A percentile compares a stretch with the other conserved stretches of the same genome.
phyloP scores from a whole-genome alignment of 371 early-diverging fungal genomes.

The Saksenaea oblongispora region DNA sequence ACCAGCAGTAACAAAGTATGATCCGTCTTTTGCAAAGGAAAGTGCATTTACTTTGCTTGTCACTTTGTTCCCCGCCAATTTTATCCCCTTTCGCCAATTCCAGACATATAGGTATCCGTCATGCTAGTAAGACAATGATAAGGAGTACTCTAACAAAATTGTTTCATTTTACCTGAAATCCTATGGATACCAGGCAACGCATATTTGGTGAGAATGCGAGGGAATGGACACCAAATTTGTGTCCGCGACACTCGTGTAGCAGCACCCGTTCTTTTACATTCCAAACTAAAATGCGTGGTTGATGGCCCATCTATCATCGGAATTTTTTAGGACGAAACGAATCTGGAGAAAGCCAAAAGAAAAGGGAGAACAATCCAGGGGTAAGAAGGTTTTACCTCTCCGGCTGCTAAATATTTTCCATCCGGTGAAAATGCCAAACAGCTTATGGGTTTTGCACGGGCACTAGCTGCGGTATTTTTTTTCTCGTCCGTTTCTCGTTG shows the following conservation, averaged over 20 bases:
- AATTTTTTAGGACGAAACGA: not conserved
- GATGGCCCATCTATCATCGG: slow-evolving; percentile 71
- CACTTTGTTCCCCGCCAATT: slow-evolving; percentile 70
- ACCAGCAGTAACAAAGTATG: slow-evolving; percentile 81
- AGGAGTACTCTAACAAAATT: not conserved
- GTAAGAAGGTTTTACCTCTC: slow-evolving; percentile 60
- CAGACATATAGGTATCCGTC: slow-evolving; percentile 84
- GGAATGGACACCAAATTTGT: slow-evolving; percentile 80
- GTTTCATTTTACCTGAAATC: slow-evolving; percentile 65
- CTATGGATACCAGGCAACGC: slow-evolving; percentile 75
- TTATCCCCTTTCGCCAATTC: slow-evolving; percentile 75
- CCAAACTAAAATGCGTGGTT: slow-evolving; percentile 80
- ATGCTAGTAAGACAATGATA: slow-evolving; percentile 50
- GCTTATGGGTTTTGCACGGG: slow-evolving; percentile 70
- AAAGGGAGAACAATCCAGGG: not conserved
- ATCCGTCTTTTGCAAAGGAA: slow-evolving; percentile 67
- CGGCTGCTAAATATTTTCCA: slow-evolving; percentile 78
- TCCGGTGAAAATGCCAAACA: slow-evolving; percentile 80
- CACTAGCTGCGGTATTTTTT: slow-evolving; percentile 40
- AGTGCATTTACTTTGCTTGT: slow-evolving; percentile 68
- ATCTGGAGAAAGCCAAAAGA: not conserved
- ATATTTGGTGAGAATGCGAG: slow-evolving; percentile 76
- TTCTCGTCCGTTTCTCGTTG: slow-evolving; percentile 26
- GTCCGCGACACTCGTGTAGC: slow-evolving; percentile 70
- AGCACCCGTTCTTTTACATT: slow-evolving; percentile 57